A percentile compares a stretch with the other conserved stretches of the same genome.
Conservation (phyloP, 2,329 filamentous ascomycete species). For the Exophiala calicioides region DNA sequence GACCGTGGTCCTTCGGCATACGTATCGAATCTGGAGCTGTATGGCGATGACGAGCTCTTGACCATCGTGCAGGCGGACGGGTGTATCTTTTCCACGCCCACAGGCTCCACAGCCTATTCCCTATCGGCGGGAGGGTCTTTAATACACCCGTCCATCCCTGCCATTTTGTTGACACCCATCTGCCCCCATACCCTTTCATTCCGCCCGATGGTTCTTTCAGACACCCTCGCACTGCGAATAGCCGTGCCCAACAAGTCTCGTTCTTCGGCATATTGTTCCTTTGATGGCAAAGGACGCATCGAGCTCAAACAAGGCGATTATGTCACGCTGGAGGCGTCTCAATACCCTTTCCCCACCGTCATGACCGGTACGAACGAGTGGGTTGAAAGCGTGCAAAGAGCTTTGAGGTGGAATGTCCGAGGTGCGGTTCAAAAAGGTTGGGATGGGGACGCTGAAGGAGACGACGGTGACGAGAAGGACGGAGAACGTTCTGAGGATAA, state of each 20-base stretch:
- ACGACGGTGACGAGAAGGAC: conserved; percentile 43
- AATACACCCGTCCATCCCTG: conserved; percentile 94
- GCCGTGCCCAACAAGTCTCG: conserved; percentile 81
- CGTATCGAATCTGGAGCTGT: conserved; percentile 93
- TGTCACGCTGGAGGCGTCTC: conserved; percentile 92
- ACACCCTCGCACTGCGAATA: conserved; percentile 88
- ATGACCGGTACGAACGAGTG: conserved; percentile 87
- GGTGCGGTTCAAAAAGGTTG: conserved; percentile 90
- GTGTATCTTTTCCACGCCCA: conserved; percentile 96
- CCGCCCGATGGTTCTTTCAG: conserved; percentile 94
- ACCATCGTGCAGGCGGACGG: conserved; percentile 96
- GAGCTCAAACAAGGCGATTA: conserved; percentile 92
- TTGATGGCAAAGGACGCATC: conserved; percentile 94
- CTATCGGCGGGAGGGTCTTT: conserved; percentile 93
- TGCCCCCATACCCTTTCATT: conserved; percentile 97
- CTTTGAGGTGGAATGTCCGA: conserved; percentile 90
- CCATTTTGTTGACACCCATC: conserved; percentile 93
- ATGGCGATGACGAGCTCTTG: conserved; percentile 90
- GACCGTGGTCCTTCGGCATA: conserved; percentile 96
- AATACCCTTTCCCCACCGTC: conserved; percentile 96
- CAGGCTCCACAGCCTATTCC: conserved; percentile 91
- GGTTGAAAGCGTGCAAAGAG: conserved; percentile 93
- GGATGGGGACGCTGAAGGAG: too few species aligned
- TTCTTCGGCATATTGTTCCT: conserved; percentile 93
- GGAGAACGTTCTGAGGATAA: conserved; percentile 55